Evolutionary conservation across 164 flowering plant species (phyloP), one percentile per base, ranked within the genome.

Genomic region (Piper betle): DNA sequence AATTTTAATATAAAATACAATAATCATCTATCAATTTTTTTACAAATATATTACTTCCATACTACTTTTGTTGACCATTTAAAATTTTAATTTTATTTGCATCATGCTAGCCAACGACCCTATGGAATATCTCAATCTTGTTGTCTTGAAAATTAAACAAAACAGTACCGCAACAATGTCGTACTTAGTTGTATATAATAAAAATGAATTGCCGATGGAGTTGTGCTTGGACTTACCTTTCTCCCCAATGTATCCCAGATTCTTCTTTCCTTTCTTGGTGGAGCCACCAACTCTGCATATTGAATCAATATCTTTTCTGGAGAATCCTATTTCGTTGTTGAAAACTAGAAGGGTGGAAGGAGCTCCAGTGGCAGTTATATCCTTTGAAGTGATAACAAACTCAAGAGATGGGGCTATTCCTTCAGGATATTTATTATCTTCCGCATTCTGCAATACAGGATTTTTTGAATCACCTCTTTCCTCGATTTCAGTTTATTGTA

Each of bases 261-360:
- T 73, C 39, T 86, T 66, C 37, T 73, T 69, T 56, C 82, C 84
- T 67, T 76, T 79, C 75, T 86, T 86, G 43, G 93, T 80, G 58
- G 93, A 86, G 0, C 80, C 57, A 5, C 87, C 86, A 59, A 84
- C 79, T 55, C 80, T 78, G 68, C 87, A 86, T 13, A 86, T 79
- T 8, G 90, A 86, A 1, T 86, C 82, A 0, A 86, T 79, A 57
- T 86, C 84, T 48, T 73, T 79, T 0, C 64, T 8, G 4, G 82
- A 79, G 61, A 86, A 86, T 0, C 90, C 94, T 50, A 62, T 78
- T 69, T 84, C 90, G 57, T 80, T 86, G 62, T 84, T 81, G 74
- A 81, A 84, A 4, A 84, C 57, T 63, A 87, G 64, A 53, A 86
- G 48, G 0, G 94, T 86, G 0, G 88, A 73, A 0, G 72, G 53